phyloP scores from a whole-genome alignment of 345 rosid species.

The Salix viminalis region DNA sequence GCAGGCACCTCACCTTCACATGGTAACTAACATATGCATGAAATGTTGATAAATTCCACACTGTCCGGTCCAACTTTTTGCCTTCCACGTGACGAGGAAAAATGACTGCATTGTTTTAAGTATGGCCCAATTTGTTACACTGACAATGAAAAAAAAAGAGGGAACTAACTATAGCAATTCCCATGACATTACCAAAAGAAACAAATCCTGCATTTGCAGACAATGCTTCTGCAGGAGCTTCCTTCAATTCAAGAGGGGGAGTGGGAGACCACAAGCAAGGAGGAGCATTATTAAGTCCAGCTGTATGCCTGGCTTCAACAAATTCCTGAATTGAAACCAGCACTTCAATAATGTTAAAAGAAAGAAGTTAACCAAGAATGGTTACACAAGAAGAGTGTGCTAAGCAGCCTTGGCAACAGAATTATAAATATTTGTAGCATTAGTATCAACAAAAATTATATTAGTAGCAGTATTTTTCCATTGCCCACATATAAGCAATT shows the following conservation, averaged over 20 bases:
- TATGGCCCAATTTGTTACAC: slow-evolving; percentile 13
- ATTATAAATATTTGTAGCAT: not conserved
- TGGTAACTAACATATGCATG: slow-evolving; percentile 97
- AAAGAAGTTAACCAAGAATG: slow-evolving; percentile 12
- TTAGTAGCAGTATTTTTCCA: not conserved
- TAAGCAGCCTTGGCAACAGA: not conserved
- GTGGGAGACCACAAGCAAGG: slow-evolving; percentile 74
- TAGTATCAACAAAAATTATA: not conserved
- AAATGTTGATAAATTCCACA: slow-evolving; percentile 86
- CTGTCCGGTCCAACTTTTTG: slow-evolving; percentile 75
- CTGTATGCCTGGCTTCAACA: slow-evolving; percentile 78
- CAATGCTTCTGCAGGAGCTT: slow-evolving; percentile 66
- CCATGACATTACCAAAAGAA: slow-evolving; percentile 62
- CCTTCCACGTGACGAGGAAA: slow-evolving; percentile 89
- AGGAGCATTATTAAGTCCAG: slow-evolving; percentile 83
- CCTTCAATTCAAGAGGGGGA: slow-evolving; percentile 67
- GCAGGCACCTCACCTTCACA: slow-evolving; percentile 58
- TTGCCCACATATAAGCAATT: not conserved
- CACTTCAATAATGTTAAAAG: slow-evolving; percentile 8
- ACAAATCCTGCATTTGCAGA: slow-evolving; percentile 95
- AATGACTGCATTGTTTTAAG: slow-evolving; percentile 48
- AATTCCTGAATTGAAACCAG: slow-evolving; percentile 57
- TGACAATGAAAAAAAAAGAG: slow-evolving; percentile 5
- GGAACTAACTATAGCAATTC: not conserved
- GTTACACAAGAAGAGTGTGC: not conserved